A percentile compares a stretch with the other conserved stretches of the same genome.
Conservation (phyloP, 2,329 filamentous ascomycete genomes). For the Penicillium sp. region DNA sequence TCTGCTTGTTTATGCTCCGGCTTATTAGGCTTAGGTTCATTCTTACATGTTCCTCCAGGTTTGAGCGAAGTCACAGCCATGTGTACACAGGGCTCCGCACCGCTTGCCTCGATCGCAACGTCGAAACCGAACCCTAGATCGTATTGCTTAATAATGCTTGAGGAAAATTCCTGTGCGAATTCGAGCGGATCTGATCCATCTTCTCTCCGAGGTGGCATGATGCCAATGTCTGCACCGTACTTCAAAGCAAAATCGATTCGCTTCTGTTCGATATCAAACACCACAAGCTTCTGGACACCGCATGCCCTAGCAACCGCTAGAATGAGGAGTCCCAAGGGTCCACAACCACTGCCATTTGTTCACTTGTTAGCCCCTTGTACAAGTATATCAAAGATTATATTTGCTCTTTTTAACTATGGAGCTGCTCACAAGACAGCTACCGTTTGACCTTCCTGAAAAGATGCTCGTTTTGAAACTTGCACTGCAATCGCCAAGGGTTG, state of each 20-base stretch:
- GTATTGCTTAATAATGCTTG: neutral
- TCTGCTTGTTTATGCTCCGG: too few relatives aligned
- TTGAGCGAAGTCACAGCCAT: neutral
- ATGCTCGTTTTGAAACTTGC: neutral
- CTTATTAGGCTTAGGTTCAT: too few relatives aligned
- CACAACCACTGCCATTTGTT: neutral
- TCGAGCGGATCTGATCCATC: neutral
- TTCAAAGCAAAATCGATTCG: neutral
- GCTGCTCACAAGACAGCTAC: neutral
- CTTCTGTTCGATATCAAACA: neutral
- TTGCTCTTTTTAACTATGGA: neutral
- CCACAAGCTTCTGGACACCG: neutral
- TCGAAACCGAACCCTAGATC: neutral
- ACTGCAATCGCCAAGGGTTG: neutral
- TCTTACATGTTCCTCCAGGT: neutral
- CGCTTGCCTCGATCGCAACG: neutral
- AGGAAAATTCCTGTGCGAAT: neutral
- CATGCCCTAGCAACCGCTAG: neutral
- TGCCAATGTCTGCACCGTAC: neutral
- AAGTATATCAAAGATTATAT: too few relatives aligned
- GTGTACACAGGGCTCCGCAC: neutral
- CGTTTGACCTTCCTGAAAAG: neutral
- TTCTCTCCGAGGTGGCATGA: neutral
- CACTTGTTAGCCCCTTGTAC: too few relatives aligned
- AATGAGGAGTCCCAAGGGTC: neutral